Evolutionary conservation across 225 moss, liverwort and hornwort genomes (phyloP).

Genomic region (Marchantia paleacea): DNA sequence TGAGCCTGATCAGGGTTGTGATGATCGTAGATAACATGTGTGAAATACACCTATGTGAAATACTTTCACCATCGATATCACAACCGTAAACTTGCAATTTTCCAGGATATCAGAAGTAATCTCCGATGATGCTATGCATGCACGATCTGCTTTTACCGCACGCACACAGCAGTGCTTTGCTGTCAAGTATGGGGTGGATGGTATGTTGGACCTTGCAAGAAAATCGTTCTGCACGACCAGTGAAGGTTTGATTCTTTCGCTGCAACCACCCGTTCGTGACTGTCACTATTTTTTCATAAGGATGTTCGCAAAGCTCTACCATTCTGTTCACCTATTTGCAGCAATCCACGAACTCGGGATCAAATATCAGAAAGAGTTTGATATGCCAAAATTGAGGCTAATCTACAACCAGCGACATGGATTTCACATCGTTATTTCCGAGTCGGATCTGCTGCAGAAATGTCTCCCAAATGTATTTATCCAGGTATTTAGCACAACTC

Average conservation of each 20-base stretch:
- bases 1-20: too few species aligned
- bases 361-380: slow-evolving; percentile 69
- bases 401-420: slow-evolving; percentile 80
- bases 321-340: slow-evolving; percentile 24
- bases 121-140: slow-evolving; percentile 58
- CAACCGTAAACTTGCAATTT: neutral
- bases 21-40: too few species aligned
- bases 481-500: slow-evolving; percentile 44
- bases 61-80: too few species aligned
- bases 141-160: slow-evolving; percentile 64
- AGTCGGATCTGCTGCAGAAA: slow-evolving; percentile 55
- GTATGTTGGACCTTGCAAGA: slow-evolving; percentile 82
- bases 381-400: slow-evolving; percentile 76
- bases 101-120: slow-evolving; percentile 77
- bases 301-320: neutral
- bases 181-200: slow-evolving; percentile 75
- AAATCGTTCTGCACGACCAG: slow-evolving; percentile 80
- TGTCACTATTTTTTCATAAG: neutral
- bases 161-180: slow-evolving; percentile 90
- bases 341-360: slow-evolving; percentile 79
- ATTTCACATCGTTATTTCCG: slow-evolving; percentile 70
- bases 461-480: slow-evolving; percentile 58
- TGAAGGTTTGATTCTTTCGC: slow-evolving; percentile 55
- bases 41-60: too few species aligned
- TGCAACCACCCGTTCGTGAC: neutral